Evolutionary conservation across 805 yeast species (phyloP), one percentile per base, ranked within the genome.

Genomic region (Lipomyces orientalis): DNA sequence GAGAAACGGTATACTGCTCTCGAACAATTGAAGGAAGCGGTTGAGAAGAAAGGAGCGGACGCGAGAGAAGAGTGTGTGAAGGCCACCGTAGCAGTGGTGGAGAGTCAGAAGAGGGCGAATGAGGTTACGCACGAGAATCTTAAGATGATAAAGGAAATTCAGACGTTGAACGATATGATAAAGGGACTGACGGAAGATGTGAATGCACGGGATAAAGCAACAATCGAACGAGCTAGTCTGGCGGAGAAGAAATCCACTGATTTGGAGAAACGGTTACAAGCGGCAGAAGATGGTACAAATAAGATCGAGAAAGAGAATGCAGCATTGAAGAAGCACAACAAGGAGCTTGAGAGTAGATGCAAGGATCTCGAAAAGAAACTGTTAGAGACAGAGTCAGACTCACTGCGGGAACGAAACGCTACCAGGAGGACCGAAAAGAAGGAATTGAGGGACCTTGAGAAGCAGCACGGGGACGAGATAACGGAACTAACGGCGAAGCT

Each of bases 21-120:
- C 16, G 33, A 54, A 52, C 59, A 49, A 33, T 16, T 43, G 14
- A 16, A 35, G 39, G 60, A 29, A 9, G 39, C 61, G 2, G 31
- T 46, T 2, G 55, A 57, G 43, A 52, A 64, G 46, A 55, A 59
- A 16, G 29, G 56, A 2, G 56, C 62, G 22, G 49, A 52, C 9
- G 66, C 51, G 31, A 55, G 59, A 58, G 59, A 67, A 25, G 64
- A 66, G 57, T 31, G 56, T 35, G 62, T 52, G 12, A 68, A 63
- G 31, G 33, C 59, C 35, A 64, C 69, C 25, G 57, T 54, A 22
- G 64, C 34, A 4, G n/a, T 55, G 57, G 35, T 64, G 7, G 66
- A 68, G 54, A 61, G 60, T 31, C 57, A 60, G 62, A 55, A 56
- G 52, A 58, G 39, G 10, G 62, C 61, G 61, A 56, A 39, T 10